These are phyloP conservation scores for Trapa incisa DNA, from an alignment of 345 rosid species.

Conservation along the genomic window DNA sequence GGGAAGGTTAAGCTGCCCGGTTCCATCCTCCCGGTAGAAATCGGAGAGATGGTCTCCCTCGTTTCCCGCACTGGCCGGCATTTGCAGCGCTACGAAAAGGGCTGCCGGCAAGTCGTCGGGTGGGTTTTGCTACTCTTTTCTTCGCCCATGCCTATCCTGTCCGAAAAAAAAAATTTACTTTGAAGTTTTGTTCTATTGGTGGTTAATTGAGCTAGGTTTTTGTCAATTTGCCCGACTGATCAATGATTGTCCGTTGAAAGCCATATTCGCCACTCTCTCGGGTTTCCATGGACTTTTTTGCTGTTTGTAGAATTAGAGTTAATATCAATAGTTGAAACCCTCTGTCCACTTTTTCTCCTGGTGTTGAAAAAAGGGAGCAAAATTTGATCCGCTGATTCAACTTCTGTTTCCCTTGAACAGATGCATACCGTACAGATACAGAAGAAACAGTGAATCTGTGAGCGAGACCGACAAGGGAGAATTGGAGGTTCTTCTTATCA, in stretches of 20 bases:
- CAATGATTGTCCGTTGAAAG: too few species aligned
- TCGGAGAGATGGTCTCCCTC: conserved; percentile 30
- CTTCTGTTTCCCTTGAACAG: conserved; percentile 14
- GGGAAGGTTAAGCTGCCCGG: conserved; percentile 24
- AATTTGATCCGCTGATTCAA: not conserved
- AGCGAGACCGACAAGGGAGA: conserved; percentile 7
- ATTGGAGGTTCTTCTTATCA: conserved; percentile 42
- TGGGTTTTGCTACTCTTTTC: conserved; percentile 9
- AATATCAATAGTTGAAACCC: too few species aligned
- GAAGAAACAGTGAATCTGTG: not conserved
- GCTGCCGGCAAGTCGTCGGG: conserved; percentile 70
- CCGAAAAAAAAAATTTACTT: not conserved
- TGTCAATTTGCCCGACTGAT: not conserved
- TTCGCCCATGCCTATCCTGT: not conserved
- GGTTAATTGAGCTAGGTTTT: not conserved
- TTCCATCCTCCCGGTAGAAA: conserved; percentile 9
- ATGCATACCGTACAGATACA: conserved; percentile 52
- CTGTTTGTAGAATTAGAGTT: too few species aligned
- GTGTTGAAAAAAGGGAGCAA: too few species aligned
- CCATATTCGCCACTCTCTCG: too few species aligned
- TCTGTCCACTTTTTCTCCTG: too few species aligned
- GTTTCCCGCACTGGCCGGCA: conserved; percentile 59
- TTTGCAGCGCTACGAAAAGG: conserved; percentile 49
- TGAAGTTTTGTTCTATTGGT: not conserved
- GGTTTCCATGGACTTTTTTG: too few species aligned